Conservation (phyloP, 140 eudicot species). For the Ambrosia hybrid region DNA sequence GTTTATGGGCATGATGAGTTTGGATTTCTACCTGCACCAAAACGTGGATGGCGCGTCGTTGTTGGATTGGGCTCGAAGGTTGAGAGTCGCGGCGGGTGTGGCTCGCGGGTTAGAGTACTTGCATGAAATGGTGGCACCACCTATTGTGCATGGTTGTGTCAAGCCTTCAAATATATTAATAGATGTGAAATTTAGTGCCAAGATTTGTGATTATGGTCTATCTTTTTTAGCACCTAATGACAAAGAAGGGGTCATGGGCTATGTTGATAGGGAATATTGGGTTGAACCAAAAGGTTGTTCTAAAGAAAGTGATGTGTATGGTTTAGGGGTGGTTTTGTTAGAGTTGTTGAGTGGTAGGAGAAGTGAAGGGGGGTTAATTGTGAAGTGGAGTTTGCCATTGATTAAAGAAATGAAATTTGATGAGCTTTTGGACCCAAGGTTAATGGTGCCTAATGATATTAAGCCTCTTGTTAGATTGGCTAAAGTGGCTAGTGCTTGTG, state of each 20-base stretch:
- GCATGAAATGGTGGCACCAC: conserved; percentile 68
- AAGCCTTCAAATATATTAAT: conserved; percentile 77
- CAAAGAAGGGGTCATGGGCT: conserved; percentile 61
- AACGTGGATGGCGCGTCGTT: conserved; percentile 51
- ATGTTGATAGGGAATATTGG: conserved; percentile 90
- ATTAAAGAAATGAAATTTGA: conserved; percentile 63
- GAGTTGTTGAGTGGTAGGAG: conserved; percentile 89
- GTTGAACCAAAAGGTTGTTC: conserved; percentile 49
- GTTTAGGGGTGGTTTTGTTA: conserved; percentile 83
- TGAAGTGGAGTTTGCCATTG: conserved; percentile 86
- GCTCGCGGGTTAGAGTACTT: conserved; percentile 82
- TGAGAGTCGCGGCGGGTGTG: conserved; percentile 68
- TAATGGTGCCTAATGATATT: conserved; percentile 53
- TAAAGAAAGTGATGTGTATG: conserved; percentile 88
- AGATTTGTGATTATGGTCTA: conserved; percentile 77
- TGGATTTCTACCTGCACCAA: conserved; percentile 74
- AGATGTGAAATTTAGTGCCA: conserved; percentile 78
- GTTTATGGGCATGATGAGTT: conserved; percentile 68
- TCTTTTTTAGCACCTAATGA: conserved; percentile 60
- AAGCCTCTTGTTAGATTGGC: conserved; percentile 77
- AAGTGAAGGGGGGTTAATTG: conserved; percentile 68
- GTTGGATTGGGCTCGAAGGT: conserved; percentile 68
- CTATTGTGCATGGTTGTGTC: conserved; percentile 73
- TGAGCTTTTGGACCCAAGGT: conserved; percentile 74
- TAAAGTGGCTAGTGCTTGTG: conserved; percentile 87